These are phyloP conservation scores for Alternaria postmessia DNA, from an alignment of 2,329 filamentous ascomycete genomes.

Conservation along the genomic window DNA sequence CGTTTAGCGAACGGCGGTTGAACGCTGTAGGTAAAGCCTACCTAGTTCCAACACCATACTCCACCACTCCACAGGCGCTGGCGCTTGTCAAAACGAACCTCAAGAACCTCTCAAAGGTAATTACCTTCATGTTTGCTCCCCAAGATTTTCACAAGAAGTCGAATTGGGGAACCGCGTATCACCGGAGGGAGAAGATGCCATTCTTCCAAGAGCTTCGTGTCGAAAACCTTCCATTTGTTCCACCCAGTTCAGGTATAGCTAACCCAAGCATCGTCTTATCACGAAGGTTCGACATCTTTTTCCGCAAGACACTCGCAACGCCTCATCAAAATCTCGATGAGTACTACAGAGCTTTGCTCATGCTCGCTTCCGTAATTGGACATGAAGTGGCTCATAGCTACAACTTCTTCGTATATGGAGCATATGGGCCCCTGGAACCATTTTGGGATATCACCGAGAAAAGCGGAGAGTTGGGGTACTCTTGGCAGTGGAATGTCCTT, in stretches of 20 bases:
- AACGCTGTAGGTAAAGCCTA: constrained; percentile 4
- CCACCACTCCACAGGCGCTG: neutral
- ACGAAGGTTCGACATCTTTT: neutral
- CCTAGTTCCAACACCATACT: constrained; percentile 10
- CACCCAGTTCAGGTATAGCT: neutral
- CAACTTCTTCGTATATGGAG: constrained; percentile 8
- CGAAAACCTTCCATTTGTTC: neutral
- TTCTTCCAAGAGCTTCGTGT: constrained; percentile 14
- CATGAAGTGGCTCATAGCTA: constrained; percentile 34
- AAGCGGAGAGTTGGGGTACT: constrained; percentile 23
- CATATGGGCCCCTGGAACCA: constrained; percentile 14
- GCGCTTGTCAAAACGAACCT: constrained; percentile 18
- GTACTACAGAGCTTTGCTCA: constrained; percentile 16
- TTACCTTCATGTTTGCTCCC: constrained; percentile 25
- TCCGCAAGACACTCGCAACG: neutral
- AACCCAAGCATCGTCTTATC: neutral
- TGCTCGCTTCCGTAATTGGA: constrained; percentile 25
- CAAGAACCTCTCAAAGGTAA: constrained; percentile 12
- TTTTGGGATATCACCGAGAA: constrained; percentile 19
- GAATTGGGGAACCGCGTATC: constrained; percentile 15
- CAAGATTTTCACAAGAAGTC: neutral
- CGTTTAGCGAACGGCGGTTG: constrained; percentile 16
- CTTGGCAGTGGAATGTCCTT: constrained; percentile 21
- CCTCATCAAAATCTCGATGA: neutral
- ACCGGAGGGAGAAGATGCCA: neutral